A percentile compares a stretch with the other conserved stretches of the same genome.
Conservation (phyloP, 2,329 filamentous ascomycete species). For the Curvularia lunata region DNA sequence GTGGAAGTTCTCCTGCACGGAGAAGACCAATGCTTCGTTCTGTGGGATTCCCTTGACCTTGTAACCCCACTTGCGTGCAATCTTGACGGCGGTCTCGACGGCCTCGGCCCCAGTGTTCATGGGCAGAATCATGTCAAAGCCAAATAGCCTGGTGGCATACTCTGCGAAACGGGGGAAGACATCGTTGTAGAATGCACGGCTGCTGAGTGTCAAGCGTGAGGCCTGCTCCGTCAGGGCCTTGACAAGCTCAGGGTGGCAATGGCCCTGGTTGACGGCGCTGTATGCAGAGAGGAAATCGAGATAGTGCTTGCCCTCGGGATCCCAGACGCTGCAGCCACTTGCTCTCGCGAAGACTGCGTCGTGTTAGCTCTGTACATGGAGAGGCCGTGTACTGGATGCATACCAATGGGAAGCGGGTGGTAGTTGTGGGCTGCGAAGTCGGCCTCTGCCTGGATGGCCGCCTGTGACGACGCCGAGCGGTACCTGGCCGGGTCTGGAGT, state of each 20-base stretch:
- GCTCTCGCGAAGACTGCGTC: conserved; percentile 72
- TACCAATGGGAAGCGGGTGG: conserved; percentile 86
- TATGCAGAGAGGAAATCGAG: conserved; percentile 98
- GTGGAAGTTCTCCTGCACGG: conserved; percentile 92
- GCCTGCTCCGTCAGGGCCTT: conserved; percentile 91
- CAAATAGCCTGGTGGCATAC: conserved; percentile 86
- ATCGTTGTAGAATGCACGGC: conserved; percentile 96
- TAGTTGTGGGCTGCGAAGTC: conserved; percentile 97
- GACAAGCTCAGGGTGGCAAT: conserved; percentile 95
- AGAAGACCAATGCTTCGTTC: conserved; percentile 83
- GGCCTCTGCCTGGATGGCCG: conserved; percentile 81
- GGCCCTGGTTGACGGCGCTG: conserved; percentile 96
- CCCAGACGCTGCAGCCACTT: conserved; percentile 89
- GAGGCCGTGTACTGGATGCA: background rate
- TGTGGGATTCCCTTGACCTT: conserved; percentile 90
- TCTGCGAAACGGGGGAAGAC: conserved; percentile 96
- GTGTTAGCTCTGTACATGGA: conserved; percentile 17
- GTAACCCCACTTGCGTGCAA: conserved; percentile 97
- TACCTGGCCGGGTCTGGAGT: conserved; percentile 56
- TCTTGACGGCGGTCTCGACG: conserved; percentile 94
- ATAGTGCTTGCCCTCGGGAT: conserved; percentile 90
- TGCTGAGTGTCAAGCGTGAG: conserved; percentile 85
- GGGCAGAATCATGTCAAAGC: conserved; percentile 96
- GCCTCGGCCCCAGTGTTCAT: conserved; percentile 99
- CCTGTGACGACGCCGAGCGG: conserved; percentile 79